A percentile compares a stretch with the other conserved stretches of the same genome.
phyloP scores from a whole-genome alignment of 1,139 yeast species.

The Scheffersomyces cryptocercus region DNA sequence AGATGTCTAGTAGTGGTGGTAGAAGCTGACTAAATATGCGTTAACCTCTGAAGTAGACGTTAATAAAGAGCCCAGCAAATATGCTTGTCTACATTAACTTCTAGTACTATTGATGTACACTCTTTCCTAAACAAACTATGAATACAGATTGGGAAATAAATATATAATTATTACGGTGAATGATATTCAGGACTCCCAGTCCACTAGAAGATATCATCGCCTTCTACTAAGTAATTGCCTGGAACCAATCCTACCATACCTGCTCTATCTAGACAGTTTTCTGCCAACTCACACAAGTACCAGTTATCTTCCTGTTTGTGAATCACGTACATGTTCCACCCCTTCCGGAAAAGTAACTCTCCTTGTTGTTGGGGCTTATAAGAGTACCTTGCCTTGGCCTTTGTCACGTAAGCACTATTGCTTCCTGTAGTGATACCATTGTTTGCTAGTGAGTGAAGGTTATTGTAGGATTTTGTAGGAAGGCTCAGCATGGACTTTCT shows the following conservation, averaged over 20 bases:
- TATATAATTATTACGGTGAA: not conserved
- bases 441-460: slow-evolving; percentile 26
- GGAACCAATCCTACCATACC: slow-evolving; percentile 75
- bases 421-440: slow-evolving; percentile 33
- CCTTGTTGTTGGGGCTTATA: slow-evolving; percentile 80
- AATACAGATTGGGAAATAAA: not conserved
- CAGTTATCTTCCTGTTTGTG: slow-evolving; percentile 86
- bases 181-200: no score
- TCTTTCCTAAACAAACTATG: not conserved
- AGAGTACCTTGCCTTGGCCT: slow-evolving; percentile 68
- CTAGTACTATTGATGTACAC: no score
- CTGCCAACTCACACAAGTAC: slow-evolving; percentile 79
- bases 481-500: slow-evolving; percentile 10
- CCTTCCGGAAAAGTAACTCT: slow-evolving; percentile 72
- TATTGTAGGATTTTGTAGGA: slow-evolving; percentile 29
- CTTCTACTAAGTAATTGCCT: slow-evolving; percentile 59
- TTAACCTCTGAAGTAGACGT: no score
- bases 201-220: slow-evolving; percentile 11
- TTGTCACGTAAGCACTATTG: slow-evolving; percentile 55
- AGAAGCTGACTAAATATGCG: no score
- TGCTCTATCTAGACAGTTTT: slow-evolving; percentile 46
- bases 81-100: no score
- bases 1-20: no score
- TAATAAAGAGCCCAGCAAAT: no score
- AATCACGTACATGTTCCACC: slow-evolving; percentile 69